Evolutionary conservation across 495 filamentous ascomycete species (phyloP).

Genomic region (Pseudoneurospora amorphoporcata): DNA sequence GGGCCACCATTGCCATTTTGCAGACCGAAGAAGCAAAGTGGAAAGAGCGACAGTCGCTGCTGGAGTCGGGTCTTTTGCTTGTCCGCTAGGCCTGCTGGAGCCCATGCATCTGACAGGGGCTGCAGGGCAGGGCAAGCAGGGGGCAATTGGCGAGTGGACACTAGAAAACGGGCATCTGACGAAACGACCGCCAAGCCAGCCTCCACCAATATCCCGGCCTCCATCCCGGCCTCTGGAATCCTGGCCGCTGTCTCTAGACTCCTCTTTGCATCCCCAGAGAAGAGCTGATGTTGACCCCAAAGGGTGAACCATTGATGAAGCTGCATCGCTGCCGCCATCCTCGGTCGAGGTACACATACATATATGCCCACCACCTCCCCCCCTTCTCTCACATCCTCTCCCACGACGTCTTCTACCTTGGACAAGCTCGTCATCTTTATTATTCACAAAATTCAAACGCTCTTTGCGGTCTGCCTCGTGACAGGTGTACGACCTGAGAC

Average conservation of each 20-base stretch:
- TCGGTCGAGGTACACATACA: not conserved
- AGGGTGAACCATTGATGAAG: not conserved
- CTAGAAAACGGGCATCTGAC: constrained; percentile 8
- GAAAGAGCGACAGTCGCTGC: not conserved
- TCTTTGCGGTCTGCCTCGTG: not conserved
- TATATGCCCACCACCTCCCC: not conserved
- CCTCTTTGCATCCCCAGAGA: not conserved
- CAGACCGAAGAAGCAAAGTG: not conserved
- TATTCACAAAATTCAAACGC: not conserved
- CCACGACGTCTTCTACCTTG: not conserved
- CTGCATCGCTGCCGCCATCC: not conserved
- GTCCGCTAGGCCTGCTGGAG: not conserved
- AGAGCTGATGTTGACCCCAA: not conserved
- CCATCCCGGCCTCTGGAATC: not conserved
- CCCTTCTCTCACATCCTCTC: not conserved
- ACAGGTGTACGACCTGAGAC: constrained; percentile 15
- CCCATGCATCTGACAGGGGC: not conserved
- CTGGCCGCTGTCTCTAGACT: not conserved
- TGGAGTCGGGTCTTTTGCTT: not conserved
- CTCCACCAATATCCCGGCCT: not conserved
- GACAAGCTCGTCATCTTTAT: not conserved
- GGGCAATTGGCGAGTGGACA: not conserved
- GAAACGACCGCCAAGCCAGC: constrained; percentile 5
- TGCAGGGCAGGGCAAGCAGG: not conserved
- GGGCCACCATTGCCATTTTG: not conserved